These are phyloP conservation scores for Cantharellus anzutake DNA, from an alignment of 768 basidiomycete genomes.

Conservation along the genomic window DNA sequence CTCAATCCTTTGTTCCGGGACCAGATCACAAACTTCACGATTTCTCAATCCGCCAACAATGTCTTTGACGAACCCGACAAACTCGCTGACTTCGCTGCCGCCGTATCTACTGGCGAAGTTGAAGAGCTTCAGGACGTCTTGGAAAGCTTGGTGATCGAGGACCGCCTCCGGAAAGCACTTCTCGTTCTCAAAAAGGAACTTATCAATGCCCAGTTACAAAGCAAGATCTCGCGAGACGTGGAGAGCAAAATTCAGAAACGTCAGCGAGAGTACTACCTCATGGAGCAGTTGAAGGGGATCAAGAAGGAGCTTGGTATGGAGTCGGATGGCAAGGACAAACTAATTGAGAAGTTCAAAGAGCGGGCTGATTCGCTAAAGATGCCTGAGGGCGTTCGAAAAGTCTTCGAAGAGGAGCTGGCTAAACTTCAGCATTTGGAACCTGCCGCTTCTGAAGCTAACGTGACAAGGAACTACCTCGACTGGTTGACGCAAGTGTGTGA, in stretches of 20 bases:
- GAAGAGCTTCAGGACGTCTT: constrained; percentile 84
- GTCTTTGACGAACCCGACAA: constrained; percentile 97
- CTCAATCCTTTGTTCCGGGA: constrained; percentile 95
- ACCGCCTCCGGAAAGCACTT: constrained; percentile 75
- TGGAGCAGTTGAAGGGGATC: constrained; percentile 93
- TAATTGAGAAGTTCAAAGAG: constrained; percentile 84
- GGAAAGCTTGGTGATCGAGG: constrained; percentile 70
- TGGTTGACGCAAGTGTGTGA: constrained; percentile 58
- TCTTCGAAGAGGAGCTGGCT: constrained; percentile 88
- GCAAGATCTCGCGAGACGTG: constrained; percentile 81
- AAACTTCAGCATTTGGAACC: constrained; percentile 83
- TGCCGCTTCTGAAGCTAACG: constrained; percentile 81
- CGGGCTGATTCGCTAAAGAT: constrained; percentile 65
- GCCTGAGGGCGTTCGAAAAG: constrained; percentile 78
- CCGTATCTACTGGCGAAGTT: constrained; percentile 85
- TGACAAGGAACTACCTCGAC: constrained; percentile 86
- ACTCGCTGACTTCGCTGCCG: constrained; percentile 92
- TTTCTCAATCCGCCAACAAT: constrained; percentile 79
- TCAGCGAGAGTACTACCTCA: constrained; percentile 86
- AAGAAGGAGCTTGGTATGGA: constrained; percentile 96
- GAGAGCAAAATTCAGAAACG: constrained; percentile 89
- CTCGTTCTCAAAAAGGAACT: constrained; percentile 94
- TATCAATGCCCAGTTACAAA: constrained; percentile 89
- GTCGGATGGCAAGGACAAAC: constrained; percentile 83
- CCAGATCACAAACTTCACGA: constrained; percentile 92